Conservation (phyloP, 2,329 filamentous ascomycete species). For the Ascochyta lentis region DNA sequence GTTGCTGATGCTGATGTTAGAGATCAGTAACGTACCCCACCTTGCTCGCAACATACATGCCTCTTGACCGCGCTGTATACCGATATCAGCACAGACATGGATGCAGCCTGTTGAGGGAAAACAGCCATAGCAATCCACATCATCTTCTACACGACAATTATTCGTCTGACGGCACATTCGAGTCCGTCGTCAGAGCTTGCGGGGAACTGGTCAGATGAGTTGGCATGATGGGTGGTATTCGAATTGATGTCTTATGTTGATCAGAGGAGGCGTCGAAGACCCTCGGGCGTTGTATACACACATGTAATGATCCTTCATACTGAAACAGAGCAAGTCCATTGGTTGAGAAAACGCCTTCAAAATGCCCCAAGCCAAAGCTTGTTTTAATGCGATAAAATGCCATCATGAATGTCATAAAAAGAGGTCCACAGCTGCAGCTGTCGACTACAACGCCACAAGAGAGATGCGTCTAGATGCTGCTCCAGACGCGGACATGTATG, state of each 20-base stretch:
- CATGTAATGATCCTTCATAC: slow-evolving; percentile 4
- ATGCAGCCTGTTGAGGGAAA: background rate
- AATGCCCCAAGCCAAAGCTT: slow-evolving; percentile 13
- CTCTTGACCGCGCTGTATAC: background rate
- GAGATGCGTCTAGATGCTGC: slow-evolving; percentile 8
- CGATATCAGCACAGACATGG: background rate
- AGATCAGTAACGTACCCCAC: background rate
- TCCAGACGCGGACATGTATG: slow-evolving; percentile 6
- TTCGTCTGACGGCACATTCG: background rate
- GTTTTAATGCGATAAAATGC: slow-evolving; percentile 7
- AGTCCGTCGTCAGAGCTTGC: background rate
- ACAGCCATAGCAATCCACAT: background rate
- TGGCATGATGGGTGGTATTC: slow-evolving; percentile 1
- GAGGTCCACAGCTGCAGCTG: background rate
- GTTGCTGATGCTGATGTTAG: slow-evolving; percentile 15
- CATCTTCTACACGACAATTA: background rate
- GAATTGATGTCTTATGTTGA: slow-evolving; percentile 15
- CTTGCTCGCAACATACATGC: background rate
- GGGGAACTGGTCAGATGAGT: background rate
- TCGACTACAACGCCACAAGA: slow-evolving; percentile 6
- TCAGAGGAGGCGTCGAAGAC: slow-evolving; percentile 2
- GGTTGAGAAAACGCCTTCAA: slow-evolving; percentile 6
- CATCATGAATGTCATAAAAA: slow-evolving; percentile 7
- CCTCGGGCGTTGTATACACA: slow-evolving; percentile 9
- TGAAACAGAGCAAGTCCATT: background rate